phyloP scores from a whole-genome alignment of 345 rosid species.

The Pistacia vera region DNA sequence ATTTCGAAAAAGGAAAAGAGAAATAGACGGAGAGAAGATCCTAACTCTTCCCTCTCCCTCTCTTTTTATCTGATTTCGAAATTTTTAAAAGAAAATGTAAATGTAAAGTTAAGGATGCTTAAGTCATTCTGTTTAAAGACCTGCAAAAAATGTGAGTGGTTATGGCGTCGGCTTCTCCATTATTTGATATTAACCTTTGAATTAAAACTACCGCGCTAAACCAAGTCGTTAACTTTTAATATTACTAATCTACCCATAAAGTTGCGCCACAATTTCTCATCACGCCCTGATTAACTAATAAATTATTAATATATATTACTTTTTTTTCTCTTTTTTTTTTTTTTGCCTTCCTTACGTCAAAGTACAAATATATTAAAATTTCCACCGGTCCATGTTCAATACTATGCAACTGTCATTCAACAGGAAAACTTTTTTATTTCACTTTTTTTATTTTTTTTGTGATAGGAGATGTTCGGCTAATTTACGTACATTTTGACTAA shows the following conservation, averaged over 20 bases:
- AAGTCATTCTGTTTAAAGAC: background rate
- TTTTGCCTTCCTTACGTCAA: no score
- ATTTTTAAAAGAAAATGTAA: background rate
- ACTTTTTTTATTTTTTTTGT: no score
- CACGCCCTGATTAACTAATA: no score
- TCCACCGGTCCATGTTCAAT: no score
- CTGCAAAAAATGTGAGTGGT: conserved; percentile 23
- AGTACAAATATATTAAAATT: no score
- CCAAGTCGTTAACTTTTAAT: conserved; percentile 24
- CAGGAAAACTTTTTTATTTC: no score
- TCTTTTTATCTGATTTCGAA: background rate
- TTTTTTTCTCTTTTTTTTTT: no score
- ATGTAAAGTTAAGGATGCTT: background rate
- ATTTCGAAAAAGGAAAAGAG: background rate
- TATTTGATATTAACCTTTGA: conserved; percentile 27
- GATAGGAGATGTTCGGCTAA: no score
- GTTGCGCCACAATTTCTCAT: background rate
- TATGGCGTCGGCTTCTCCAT: conserved; percentile 27
- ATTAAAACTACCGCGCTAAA: conserved; percentile 49
- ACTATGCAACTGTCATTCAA: no score
- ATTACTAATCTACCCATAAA: conserved; percentile 22
- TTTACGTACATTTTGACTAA: no score
- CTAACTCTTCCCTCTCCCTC: conserved; percentile 2
- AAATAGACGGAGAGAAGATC: conserved; percentile 19
- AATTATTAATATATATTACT: no score